phyloP scores from a whole-genome alignment of 306 rosid genomes.

The Dalbergia cultrata region DNA sequence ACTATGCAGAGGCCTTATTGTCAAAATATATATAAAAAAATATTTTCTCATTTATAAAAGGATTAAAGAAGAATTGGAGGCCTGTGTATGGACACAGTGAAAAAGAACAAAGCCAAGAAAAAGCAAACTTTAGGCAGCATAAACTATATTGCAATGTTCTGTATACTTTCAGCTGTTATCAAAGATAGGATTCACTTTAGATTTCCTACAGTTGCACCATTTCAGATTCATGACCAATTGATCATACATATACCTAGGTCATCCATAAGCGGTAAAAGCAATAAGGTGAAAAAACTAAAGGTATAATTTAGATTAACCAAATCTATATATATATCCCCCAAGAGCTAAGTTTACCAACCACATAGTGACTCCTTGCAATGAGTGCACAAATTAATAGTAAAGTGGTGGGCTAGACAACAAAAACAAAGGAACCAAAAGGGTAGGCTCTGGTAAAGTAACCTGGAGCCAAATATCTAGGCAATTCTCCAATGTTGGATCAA shows the following conservation, averaged over 20 bases:
- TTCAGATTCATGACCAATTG: background rate
- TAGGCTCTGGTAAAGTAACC: slow-evolving; percentile 42
- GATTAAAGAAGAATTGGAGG: slow-evolving; percentile 36
- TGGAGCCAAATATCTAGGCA: slow-evolving; percentile 31
- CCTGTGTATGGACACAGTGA: slow-evolving; percentile 35
- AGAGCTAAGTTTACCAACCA: background rate
- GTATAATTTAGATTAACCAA: slow-evolving; percentile 23
- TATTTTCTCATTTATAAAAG: slow-evolving; percentile 28
- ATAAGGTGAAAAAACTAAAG: slow-evolving; percentile 12
- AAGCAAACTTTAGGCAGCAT: slow-evolving; percentile 29
- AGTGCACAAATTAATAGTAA: slow-evolving; percentile 21
- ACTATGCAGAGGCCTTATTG: slow-evolving; percentile 32
- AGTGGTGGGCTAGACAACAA: slow-evolving; percentile 10
- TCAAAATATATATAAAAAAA: too few relatives aligned
- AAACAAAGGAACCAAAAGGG: slow-evolving; percentile 20
- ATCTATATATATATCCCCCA: background rate
- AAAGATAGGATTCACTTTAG: slow-evolving; percentile 4
- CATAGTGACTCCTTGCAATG: background rate
- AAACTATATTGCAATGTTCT: background rate
- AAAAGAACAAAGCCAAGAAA: slow-evolving; percentile 10
- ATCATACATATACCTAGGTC: background rate
- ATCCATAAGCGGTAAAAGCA: slow-evolving; percentile 10
- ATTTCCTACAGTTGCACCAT: background rate
- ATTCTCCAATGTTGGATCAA: slow-evolving; percentile 45
- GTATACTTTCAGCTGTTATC: background rate